Percentiles rank a stretch among this genome's conserved stretches.
Conservation (phyloP, 441 rosid genomes). For the Corymbia calophylla region DNA sequence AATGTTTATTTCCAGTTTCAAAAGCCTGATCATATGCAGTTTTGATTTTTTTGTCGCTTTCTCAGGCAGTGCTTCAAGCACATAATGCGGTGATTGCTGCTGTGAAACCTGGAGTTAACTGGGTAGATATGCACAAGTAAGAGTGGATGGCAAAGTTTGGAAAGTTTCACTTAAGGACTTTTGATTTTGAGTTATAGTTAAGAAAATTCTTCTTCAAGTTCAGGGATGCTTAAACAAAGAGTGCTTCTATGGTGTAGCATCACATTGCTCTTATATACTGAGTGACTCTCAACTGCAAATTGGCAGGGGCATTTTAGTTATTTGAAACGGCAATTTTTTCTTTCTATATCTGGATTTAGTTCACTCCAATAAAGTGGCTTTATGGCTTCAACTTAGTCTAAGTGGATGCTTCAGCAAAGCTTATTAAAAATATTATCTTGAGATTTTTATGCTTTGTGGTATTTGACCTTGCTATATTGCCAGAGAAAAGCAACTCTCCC, state of each 20-base stretch:
- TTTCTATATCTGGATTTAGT: neutral
- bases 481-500: neutral
- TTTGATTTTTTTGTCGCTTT: slow-evolving; percentile 10
- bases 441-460: neutral
- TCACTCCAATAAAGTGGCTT: neutral
- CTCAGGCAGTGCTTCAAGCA: slow-evolving; percentile 83
- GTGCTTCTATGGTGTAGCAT: neutral
- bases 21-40: neutral
- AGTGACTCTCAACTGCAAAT: neutral
- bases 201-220: neutral
- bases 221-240: neutral
- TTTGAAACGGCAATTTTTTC: neutral
- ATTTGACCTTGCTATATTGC: neutral
- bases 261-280: neutral
- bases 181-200: neutral
- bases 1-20: neutral
- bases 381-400: neutral
- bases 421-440: neutral
- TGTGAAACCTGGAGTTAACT: slow-evolving; percentile 87
- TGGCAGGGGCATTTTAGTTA: neutral
- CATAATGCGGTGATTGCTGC: slow-evolving; percentile 79
- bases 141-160: neutral
- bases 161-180: neutral
- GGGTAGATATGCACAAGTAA: slow-evolving; percentile 98
- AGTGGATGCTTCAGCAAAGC: neutral